phyloP scores from a whole-genome alignment of 495 filamentous ascomycete species.

The Daldinia childiae region DNA sequence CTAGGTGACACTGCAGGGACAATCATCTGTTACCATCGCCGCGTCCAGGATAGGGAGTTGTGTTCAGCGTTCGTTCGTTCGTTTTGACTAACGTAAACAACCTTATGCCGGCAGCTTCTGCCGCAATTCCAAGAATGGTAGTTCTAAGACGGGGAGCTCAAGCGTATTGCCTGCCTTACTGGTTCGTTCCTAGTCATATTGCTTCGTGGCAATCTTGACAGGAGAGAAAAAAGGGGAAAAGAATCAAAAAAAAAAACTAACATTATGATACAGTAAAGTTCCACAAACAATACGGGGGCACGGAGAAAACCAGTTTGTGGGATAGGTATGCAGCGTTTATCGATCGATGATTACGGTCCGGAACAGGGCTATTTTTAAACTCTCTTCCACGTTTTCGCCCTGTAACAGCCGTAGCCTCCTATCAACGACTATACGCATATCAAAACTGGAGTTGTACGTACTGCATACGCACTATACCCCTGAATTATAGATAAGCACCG shows the following conservation, averaged over 20 bases:
- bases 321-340: slow-evolving; percentile 15
- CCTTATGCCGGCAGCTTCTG: slow-evolving; percentile 30
- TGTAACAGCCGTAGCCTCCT: slow-evolving; percentile 26
- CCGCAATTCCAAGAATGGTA: slow-evolving; percentile 35
- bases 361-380: slow-evolving; percentile 41
- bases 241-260: not conserved
- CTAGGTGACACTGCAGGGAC: slow-evolving; percentile 42
- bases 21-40: slow-evolving; percentile 36
- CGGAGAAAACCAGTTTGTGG: slow-evolving; percentile 20
- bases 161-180: slow-evolving; percentile 9
- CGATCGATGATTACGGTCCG: slow-evolving; percentile 34
- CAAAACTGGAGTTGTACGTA: slow-evolving; percentile 11
- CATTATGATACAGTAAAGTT: slow-evolving; percentile 18
- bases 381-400: slow-evolving; percentile 40
- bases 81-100: slow-evolving; percentile 19
- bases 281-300: slow-evolving; percentile 30
- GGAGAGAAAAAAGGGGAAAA: slow-evolving; percentile 15
- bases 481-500: slow-evolving; percentile 41
- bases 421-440: slow-evolving; percentile 37
- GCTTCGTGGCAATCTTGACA: slow-evolving; percentile 15
- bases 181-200: slow-evolving; percentile 9
- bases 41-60: slow-evolving; percentile 42
- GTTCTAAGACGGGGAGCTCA: slow-evolving; percentile 4
- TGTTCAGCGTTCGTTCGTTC: slow-evolving; percentile 37
- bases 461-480: slow-evolving; percentile 19